Evolutionary conservation across 1,284 basidiomycete species (phyloP).

Genomic region (Cerioporus squamosus): DNA sequence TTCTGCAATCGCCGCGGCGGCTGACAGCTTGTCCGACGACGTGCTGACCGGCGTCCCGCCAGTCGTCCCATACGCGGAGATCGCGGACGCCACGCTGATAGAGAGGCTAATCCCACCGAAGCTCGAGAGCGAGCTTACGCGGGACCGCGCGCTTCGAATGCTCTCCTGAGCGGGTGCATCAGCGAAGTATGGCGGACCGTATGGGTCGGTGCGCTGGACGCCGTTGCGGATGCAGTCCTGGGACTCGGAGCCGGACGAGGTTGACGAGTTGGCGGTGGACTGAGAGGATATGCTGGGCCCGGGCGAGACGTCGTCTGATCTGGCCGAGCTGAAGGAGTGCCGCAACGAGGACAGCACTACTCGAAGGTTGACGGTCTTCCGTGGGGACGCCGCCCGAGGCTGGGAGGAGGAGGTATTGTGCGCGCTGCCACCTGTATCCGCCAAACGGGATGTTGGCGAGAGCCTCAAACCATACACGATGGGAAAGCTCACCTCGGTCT

Average conservation of each 20-base stretch:
- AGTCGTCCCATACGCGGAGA: too few relatives aligned
- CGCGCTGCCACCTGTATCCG: background rate
- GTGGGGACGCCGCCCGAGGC: background rate
- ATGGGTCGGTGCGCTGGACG: slow-evolving; percentile 1
- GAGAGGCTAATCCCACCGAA: too few relatives aligned
- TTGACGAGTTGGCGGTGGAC: background rate
- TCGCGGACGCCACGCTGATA: too few relatives aligned
- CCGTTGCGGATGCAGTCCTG: background rate
- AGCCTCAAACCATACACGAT: background rate
- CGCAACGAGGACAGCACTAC: background rate
- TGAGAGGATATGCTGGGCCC: background rate
- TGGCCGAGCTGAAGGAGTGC: background rate
- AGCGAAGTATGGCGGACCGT: background rate
- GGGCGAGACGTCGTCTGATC: background rate
- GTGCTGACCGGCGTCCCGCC: too few relatives aligned
- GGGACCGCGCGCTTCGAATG: too few relatives aligned
- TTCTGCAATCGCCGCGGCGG: too few relatives aligned
- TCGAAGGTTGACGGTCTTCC: background rate
- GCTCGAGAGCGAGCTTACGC: too few relatives aligned
- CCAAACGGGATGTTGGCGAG: too few relatives aligned
- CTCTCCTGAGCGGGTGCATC: too few relatives aligned
- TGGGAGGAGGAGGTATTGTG: background rate
- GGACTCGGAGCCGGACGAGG: background rate
- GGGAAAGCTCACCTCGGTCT: background rate
- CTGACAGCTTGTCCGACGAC: too few relatives aligned